Conservation (phyloP, 371 early-diverging fungal genomes). For the Syncephalastrum sp. region DNA sequence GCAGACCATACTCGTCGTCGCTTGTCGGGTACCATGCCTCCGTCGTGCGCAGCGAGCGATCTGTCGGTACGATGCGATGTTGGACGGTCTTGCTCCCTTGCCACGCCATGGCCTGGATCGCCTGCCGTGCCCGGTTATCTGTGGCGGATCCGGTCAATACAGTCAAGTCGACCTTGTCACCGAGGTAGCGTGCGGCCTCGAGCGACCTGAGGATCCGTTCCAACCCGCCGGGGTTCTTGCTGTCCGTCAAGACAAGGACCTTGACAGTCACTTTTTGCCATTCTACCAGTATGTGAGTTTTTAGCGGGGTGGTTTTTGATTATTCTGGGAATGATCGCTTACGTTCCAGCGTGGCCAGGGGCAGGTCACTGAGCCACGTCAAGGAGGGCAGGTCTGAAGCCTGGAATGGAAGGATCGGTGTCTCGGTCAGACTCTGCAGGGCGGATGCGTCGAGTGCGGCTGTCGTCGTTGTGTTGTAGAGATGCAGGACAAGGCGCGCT, state of each 20-base stretch:
- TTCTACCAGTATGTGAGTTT: conserved; percentile 25
- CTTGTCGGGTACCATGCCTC: conserved; percentile 65
- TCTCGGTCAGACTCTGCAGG: conserved; percentile 9
- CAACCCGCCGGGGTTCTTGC: conserved; percentile 45
- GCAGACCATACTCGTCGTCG: conserved; percentile 52
- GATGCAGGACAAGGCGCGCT: conserved; percentile 24
- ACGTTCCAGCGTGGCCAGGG: conserved; percentile 48
- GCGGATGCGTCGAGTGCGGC: neutral
- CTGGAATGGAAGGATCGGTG: conserved; percentile 37
- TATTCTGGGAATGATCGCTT: conserved; percentile 14
- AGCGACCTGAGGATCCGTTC: conserved; percentile 48
- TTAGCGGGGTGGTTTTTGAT: neutral
- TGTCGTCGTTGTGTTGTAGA: neutral
- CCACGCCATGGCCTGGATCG: conserved; percentile 50
- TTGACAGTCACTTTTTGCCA: conserved; percentile 57
- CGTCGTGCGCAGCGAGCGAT: conserved; percentile 50
- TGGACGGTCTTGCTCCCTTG: conserved; percentile 46
- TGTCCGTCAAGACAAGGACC: conserved; percentile 51
- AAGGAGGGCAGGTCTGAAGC: conserved; percentile 43
- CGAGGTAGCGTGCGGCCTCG: conserved; percentile 46
- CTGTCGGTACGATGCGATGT: conserved; percentile 54
- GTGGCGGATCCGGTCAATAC: conserved; percentile 53
- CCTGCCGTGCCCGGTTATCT: conserved; percentile 41
- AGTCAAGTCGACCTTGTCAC: conserved; percentile 51
- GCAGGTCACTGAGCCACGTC: conserved; percentile 49